Evolutionary conservation across 2,329 filamentous ascomycete species (phyloP).

Genomic region (Capronia coronata): DNA sequence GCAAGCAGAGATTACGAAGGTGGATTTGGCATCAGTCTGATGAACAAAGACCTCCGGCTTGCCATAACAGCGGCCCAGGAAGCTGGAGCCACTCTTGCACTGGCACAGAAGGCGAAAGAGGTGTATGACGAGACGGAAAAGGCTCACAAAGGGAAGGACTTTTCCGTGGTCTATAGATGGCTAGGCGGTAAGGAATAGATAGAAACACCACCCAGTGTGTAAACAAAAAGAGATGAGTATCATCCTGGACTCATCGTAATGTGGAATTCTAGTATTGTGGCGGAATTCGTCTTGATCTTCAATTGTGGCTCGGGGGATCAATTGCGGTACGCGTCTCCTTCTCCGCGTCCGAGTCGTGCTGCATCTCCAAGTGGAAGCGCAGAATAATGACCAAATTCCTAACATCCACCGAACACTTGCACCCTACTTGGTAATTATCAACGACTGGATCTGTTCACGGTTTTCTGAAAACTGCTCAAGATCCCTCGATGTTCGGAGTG

Average conservation of each 20-base stretch:
- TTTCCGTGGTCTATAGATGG: conserved; percentile 65
- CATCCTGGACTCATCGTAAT: too few species aligned
- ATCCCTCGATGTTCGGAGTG: conserved; percentile 1
- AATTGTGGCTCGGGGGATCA: too few species aligned
- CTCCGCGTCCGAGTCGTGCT: too few species aligned
- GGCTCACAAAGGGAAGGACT: conserved; percentile 64
- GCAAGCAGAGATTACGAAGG: conserved; percentile 69
- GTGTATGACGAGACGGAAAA: conserved; percentile 64
- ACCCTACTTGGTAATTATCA: not conserved
- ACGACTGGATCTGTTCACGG: not conserved
- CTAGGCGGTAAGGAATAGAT: conserved; percentile 27
- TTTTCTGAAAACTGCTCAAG: not conserved
- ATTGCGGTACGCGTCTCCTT: too few species aligned
- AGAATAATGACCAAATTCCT: not conserved
- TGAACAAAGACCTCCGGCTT: conserved; percentile 72
- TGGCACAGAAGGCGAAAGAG: conserved; percentile 56
- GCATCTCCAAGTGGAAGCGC: not conserved
- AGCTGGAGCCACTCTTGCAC: conserved; percentile 58
- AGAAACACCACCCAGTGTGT: not conserved
- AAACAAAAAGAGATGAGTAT: not conserved
- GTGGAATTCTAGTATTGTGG: too few species aligned
- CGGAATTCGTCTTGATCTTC: too few species aligned
- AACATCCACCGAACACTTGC: not conserved
- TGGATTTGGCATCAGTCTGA: conserved; percentile 69
- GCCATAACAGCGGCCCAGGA: conserved; percentile 66